Conservation (phyloP, 2,329 filamentous ascomycete species). For the Trichoderma koningii region DNA sequence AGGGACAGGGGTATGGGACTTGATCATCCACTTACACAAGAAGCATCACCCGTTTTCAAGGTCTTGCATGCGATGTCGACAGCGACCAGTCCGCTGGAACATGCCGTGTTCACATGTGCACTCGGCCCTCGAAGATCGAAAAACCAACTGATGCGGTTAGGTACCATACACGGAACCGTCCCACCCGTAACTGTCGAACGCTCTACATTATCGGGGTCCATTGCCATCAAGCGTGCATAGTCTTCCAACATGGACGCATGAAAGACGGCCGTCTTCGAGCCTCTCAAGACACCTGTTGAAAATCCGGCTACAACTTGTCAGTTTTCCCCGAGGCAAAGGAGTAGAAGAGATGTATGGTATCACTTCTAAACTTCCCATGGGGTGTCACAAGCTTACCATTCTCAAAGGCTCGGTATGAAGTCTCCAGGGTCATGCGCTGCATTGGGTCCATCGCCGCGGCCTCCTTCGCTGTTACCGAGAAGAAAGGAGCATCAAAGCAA, state of each 20-base stretch:
- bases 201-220: constrained; percentile 38
- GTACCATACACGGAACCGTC: constrained; percentile 44
- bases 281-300: constrained; percentile 35
- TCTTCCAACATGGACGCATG: constrained; percentile 44
- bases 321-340: too few relatives aligned
- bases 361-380: too few relatives aligned
- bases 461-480: constrained; percentile 36
- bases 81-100: constrained; percentile 50
- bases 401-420: constrained; percentile 25
- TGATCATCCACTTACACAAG: constrained; percentile 8
- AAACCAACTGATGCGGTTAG: constrained; percentile 51
- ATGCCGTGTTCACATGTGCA: constrained; percentile 54
- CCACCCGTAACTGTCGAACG: constrained; percentile 44
- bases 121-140: constrained; percentile 51
- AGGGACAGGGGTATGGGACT: not conserved
- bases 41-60: constrained; percentile 46
- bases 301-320: constrained; percentile 37
- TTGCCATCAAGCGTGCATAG: constrained; percentile 39
- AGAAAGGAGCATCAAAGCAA: constrained; percentile 33
- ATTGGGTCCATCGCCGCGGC: constrained; percentile 27
- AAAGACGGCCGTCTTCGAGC: constrained; percentile 41
- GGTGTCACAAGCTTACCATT: not conserved
- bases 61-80: constrained; percentile 39
- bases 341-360: not conserved
- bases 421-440: constrained; percentile 25